Percentiles rank a stretch among this genome's conserved stretches.
These are phyloP conservation scores for Aspergillus carlsbadensis DNA, from an alignment of 495 filamentous ascomycete genomes.

Conservation along the genomic window DNA sequence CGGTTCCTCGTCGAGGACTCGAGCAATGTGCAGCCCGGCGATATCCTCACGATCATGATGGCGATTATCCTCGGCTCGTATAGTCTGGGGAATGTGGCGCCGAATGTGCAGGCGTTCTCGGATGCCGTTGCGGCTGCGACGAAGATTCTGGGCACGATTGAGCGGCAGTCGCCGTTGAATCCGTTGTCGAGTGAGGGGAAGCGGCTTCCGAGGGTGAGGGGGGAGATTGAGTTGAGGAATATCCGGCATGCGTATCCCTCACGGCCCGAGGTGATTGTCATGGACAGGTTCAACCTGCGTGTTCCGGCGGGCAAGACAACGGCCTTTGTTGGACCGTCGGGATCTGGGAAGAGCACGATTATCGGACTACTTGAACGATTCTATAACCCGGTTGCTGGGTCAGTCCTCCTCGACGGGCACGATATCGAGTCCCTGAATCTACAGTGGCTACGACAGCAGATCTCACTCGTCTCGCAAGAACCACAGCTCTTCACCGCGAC, in stretches of 20 bases:
- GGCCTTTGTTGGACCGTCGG: slow-evolving; percentile 83
- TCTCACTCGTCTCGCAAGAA: slow-evolving; percentile 85
- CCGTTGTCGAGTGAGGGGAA: slow-evolving; percentile 66
- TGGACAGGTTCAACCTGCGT: slow-evolving; percentile 72
- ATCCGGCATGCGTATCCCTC: slow-evolving; percentile 94
- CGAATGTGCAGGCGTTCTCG: slow-evolving; percentile 79
- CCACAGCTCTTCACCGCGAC: slow-evolving; percentile 70
- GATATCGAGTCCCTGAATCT: slow-evolving; percentile 80
- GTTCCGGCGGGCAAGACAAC: slow-evolving; percentile 85
- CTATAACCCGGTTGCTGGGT: slow-evolving; percentile 83
- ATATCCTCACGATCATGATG: slow-evolving; percentile 77
- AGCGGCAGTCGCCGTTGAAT: slow-evolving; percentile 81
- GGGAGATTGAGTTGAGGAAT: slow-evolving; percentile 74
- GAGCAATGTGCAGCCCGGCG: slow-evolving; percentile 42
- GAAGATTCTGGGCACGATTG: slow-evolving; percentile 92
- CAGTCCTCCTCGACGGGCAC: slow-evolving; percentile 77
- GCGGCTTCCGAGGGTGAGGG: slow-evolving; percentile 67
- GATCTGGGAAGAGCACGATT: slow-evolving; percentile 88
- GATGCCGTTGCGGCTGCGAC: slow-evolving; percentile 76
- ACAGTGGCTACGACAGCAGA: slow-evolving; percentile 85
- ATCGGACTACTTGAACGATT: slow-evolving; percentile 91
- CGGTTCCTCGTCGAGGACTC: slow-evolving; percentile 67
- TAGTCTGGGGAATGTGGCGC: slow-evolving; percentile 83
- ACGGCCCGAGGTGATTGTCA: slow-evolving; percentile 81
- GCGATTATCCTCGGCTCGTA: slow-evolving; percentile 92